A percentile compares a stretch with the other conserved stretches of the same genome.
Conservation (phyloP, 1,284 basidiomycete species). For the Schizophyllum amplum region DNA sequence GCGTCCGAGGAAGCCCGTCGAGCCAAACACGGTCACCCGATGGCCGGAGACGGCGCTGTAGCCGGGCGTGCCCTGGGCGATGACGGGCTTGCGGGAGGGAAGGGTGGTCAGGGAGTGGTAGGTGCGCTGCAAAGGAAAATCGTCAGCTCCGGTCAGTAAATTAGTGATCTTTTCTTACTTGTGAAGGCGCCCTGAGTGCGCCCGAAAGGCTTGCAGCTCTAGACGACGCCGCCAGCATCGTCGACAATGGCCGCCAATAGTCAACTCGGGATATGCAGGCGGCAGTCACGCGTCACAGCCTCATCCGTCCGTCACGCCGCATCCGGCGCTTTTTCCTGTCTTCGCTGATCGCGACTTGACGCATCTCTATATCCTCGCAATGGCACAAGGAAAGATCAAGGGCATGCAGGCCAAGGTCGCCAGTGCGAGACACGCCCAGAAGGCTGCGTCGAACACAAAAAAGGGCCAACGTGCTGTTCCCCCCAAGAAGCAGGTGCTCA, state of each 20-base stretch:
- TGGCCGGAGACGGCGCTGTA: constrained; percentile 86
- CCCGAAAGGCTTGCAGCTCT: background rate
- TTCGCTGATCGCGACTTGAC: background rate
- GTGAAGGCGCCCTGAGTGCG: background rate
- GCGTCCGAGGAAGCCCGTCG: constrained; percentile 91
- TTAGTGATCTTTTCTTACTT: background rate
- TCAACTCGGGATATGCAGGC: background rate
- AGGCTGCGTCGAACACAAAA: constrained; percentile 58
- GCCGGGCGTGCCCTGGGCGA: constrained; percentile 74
- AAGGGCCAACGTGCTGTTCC: constrained; percentile 65
- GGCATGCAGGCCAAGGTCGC: constrained; percentile 48
- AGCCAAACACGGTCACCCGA: constrained; percentile 94
- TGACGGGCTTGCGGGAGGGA: constrained; percentile 54
- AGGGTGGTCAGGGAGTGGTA: constrained; percentile 64
- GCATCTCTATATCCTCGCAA: constrained; percentile 12
- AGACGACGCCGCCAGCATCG: background rate
- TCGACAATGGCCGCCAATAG: background rate
- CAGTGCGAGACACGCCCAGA: constrained; percentile 48
- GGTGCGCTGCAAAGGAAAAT: constrained; percentile 40
- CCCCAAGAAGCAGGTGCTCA: constrained; percentile 61
- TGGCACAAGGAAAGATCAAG: constrained; percentile 61
- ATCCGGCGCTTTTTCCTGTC: background rate
- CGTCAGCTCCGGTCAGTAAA: background rate
- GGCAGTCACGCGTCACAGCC: background rate
- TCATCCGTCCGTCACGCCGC: background rate